Base-by-base conservation (phyloP, 345 rosid species). In the Abelmoschus esculentus region DNA sequence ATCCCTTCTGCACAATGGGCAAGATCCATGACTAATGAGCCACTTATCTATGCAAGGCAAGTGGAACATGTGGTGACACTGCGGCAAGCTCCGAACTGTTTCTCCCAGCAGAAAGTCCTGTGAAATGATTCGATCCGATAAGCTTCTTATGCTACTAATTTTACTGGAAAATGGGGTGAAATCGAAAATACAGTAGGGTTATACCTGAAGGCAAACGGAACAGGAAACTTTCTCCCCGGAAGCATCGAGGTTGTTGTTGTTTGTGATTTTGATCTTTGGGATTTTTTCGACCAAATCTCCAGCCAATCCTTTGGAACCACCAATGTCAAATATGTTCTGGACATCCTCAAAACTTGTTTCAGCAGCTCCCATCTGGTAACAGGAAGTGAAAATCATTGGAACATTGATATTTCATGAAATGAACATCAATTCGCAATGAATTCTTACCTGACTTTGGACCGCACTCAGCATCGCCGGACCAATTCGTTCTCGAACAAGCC, bases 391-490 rank as follows among this genome's bases (percentile, higher is more conserved):
- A 59, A 12, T 15, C 57, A 50, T 74, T 61, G 70, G 77, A 54
- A 71, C 57, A 62, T 28, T 31, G 50, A 3, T 42, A 47, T 66
- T 13, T 29, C 47, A 36, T 12, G 7, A 34, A 61, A 49, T 19
- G 10, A 22, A 63, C 9, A 47, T 15, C 12, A 7, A 17, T 15
- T 1, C 63, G 6, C 70, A 70, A 50, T 18, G 40, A 47, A 15
- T 8, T 56, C 47, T 66, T 83, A 96, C 99, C 97, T 96, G 99
- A 80, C 98, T 96, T 78, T 96, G 99, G 70, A 96, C 99, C 2
- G 99, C 99, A 73, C 97, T 96, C 69, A 96, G 75, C 99, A 96
- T 96, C 0, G 99, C 99, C 1, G 99, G 99, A 74, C 99, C 99
- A 38, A 96, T 92, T 42, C 97, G 86, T 72, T 96, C 99, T 0